These are phyloP conservation scores for Erucastrum elatum DNA, from an alignment of 345 rosid genomes.

Conservation along the genomic window DNA sequence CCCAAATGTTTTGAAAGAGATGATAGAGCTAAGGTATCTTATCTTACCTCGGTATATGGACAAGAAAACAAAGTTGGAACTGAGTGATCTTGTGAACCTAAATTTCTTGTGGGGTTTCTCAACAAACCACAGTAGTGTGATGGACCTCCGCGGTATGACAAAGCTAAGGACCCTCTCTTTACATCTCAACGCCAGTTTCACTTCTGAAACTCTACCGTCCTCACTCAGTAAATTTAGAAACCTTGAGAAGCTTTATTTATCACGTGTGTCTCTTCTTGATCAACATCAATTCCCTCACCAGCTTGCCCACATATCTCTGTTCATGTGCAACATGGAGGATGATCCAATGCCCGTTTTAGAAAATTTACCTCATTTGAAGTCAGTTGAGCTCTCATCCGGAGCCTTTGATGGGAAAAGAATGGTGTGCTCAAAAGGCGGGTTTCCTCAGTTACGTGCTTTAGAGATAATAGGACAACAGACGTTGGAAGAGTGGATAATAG, in stretches of 20 bases:
- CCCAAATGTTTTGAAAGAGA: slow-evolving; percentile 16
- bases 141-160: slow-evolving; percentile 18
- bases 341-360: slow-evolving; percentile 50
- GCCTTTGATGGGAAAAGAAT: slow-evolving; percentile 28
- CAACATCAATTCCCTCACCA: slow-evolving; percentile 8
- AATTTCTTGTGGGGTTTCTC: neutral
- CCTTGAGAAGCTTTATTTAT: neutral
- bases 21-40: slow-evolving; percentile 22
- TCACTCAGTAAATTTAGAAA: neutral
- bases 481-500: slow-evolving; percentile 29
- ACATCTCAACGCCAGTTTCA: neutral
- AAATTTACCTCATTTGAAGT: slow-evolving; percentile 37
- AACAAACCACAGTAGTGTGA: neutral
- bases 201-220: neutral
- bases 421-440: slow-evolving; percentile 26
- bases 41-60: neutral
- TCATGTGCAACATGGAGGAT: slow-evolving; percentile 32
- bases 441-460: slow-evolving; percentile 19
- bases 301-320: slow-evolving; percentile 38
- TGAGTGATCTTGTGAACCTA: slow-evolving; percentile 20
- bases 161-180: neutral
- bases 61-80: slow-evolving; percentile 9
- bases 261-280: slow-evolving; percentile 21
- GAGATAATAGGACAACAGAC: neutral
- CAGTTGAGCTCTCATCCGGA: neutral